phyloP scores from a whole-genome alignment of 2,329 filamentous ascomycete species.

The Monosporascus cannonballus region DNA sequence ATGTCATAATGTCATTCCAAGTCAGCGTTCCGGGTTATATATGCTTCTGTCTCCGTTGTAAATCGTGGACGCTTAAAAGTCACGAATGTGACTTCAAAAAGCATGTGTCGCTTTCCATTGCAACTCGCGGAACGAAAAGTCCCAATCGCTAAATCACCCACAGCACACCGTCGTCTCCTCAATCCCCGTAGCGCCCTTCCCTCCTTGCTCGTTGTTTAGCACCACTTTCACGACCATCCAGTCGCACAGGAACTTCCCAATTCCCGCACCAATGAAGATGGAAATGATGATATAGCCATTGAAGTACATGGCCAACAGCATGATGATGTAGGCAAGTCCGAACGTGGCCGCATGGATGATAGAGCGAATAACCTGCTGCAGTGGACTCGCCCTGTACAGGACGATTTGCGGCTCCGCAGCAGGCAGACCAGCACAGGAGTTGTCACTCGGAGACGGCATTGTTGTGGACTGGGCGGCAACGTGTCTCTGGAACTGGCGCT shows the following conservation, averaged over 20 bases:
- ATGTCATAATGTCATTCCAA: too few species aligned
- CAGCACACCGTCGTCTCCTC: conserved; percentile 44
- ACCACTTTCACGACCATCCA: conserved; percentile 43
- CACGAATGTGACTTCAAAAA: too few species aligned
- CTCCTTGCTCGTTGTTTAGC: conserved; percentile 13
- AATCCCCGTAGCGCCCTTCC: conserved; percentile 25
- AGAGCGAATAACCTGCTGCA: conserved; percentile 34
- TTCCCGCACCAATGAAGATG: conserved; percentile 39
- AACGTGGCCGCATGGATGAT: conserved; percentile 34
- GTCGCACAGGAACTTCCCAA: conserved; percentile 50
- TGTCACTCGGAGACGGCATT: conserved; percentile 6
- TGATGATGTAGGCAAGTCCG: conserved; percentile 37
- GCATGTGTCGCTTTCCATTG: too few species aligned
- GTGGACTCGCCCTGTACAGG: conserved; percentile 32
- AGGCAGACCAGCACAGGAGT: conserved; percentile 9
- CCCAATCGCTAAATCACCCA: conserved; percentile 18
- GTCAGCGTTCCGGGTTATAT: too few species aligned
- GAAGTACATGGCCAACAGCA: conserved; percentile 40
- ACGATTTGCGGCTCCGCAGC: conserved; percentile 13
- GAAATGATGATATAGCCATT: conserved; percentile 40
- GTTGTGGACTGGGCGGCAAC: conserved; percentile 19
- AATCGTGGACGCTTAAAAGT: too few species aligned
- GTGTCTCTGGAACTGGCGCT: conserved; percentile 32
- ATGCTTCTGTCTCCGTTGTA: too few species aligned
- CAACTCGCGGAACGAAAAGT: too few species aligned